Conservation (phyloP, 2,329 filamentous ascomycete species). For the Xylariaceae sp. region DNA sequence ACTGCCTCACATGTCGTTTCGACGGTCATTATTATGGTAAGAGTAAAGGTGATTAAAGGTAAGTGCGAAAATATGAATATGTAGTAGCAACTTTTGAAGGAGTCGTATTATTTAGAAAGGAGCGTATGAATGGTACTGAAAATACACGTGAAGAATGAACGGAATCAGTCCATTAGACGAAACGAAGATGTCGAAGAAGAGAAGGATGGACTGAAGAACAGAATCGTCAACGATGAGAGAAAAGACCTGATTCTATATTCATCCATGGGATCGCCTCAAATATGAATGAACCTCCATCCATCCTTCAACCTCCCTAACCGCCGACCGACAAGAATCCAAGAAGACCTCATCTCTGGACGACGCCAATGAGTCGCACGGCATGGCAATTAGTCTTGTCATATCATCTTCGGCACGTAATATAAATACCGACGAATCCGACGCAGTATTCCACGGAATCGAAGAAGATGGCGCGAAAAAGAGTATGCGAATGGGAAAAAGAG, state of each 20-base stretch:
- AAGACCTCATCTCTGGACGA: background rate
- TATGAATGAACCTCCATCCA: too few species aligned
- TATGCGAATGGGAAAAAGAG: too few species aligned
- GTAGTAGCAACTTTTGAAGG: too few species aligned
- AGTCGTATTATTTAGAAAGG: conserved; percentile 4
- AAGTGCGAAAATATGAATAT: conserved; percentile 1
- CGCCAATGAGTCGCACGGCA: background rate
- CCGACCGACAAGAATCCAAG: background rate
- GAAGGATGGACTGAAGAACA: background rate
- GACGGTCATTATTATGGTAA: conserved; percentile 28
- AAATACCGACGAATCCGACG: too few species aligned
- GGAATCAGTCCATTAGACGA: conserved; percentile 3
- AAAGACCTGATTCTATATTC: background rate
- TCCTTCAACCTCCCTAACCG: background rate
- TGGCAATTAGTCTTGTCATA: background rate
- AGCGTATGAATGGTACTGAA: conserved; percentile 9
- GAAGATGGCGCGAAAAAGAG: too few species aligned
- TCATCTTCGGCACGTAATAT: background rate
- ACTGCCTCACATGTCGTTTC: conserved; percentile 38
- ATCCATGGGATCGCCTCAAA: background rate
- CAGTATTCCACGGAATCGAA: too few species aligned
- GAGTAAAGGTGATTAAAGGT: conserved; percentile 14
- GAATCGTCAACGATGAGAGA: background rate
- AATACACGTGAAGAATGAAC: conserved; percentile 18
- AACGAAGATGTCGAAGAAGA: conserved; percentile 1